Evolutionary conservation across 495 filamentous ascomycete species (phyloP).

Genomic region (Penicillium lagena): DNA sequence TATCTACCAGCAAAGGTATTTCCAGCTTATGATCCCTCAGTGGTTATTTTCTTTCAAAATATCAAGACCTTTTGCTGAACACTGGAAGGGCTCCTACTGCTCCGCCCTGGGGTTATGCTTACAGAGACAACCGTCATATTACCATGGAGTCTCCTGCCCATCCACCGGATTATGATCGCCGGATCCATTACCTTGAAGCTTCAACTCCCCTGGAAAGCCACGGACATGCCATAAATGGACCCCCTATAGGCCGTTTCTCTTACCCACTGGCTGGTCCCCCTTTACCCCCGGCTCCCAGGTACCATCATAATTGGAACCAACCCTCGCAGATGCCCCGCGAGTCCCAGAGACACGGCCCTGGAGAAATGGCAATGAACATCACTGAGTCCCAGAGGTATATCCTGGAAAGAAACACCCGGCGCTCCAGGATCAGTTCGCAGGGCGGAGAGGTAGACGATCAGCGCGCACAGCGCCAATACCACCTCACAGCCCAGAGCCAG

Average conservation of each 20-base stretch:
- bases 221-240: constrained; percentile 15
- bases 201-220: constrained; percentile 19
- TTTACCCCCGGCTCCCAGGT: constrained; percentile 21
- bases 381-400: constrained; percentile 34
- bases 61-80: constrained; percentile 20
- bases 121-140: constrained; percentile 20
- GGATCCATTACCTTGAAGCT: constrained; percentile 22
- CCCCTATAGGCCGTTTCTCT: constrained; percentile 25
- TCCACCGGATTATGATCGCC: constrained; percentile 28
- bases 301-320: constrained; percentile 29
- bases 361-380: constrained; percentile 13
- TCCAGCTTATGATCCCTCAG: constrained; percentile 8
- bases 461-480: constrained; percentile 14
- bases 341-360: not conserved
- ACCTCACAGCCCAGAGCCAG: constrained; percentile 58
- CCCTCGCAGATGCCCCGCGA: constrained; percentile 27
- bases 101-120: constrained; percentile 20
- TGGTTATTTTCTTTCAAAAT: constrained; percentile 2
- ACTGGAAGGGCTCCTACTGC: constrained; percentile 24
- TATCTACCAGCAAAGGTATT: constrained; percentile 42
- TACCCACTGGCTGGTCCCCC: constrained; percentile 29
- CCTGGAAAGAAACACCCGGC: constrained; percentile 33
- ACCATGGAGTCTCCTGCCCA: too few relatives aligned
- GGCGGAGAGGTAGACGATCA: constrained; percentile 12
- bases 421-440: constrained; percentile 38